These are phyloP conservation scores for Begonia peltatifolia DNA, from an alignment of 306 rosid genomes.

Conservation along the genomic window DNA sequence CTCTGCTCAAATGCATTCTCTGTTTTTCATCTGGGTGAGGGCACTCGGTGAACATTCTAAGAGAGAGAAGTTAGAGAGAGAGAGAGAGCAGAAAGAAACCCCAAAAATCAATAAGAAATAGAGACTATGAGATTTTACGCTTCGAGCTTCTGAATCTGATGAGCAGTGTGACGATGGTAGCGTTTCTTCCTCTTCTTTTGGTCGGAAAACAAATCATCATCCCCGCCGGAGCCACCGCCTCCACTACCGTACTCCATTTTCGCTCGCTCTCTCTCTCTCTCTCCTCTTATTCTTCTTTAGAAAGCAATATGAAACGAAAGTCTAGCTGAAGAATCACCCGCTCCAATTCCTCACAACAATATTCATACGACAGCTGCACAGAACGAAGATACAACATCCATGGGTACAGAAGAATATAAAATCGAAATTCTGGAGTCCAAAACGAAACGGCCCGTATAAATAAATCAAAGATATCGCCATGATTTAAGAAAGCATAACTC, in stretches of 20 bases:
- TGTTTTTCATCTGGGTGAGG: constrained; percentile 98
- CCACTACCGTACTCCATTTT: constrained; percentile 60
- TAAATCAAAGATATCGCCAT: no score
- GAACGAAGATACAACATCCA: not conserved
- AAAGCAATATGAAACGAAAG: not conserved
- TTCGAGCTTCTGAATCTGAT: constrained; percentile 94
- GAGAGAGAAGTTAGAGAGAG: not conserved
- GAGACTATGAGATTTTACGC: constrained; percentile 22
- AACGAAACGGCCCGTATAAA: no score
- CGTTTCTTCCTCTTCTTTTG: constrained; percentile 61
- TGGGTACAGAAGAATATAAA: no score
- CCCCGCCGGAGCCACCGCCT: constrained; percentile 35
- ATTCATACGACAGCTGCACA: constrained; percentile 10
- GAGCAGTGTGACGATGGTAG: constrained; percentile 89
- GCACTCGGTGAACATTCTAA: constrained; percentile 85
- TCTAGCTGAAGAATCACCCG: not conserved
- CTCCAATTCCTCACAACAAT: constrained; percentile 7
- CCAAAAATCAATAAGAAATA: not conserved
- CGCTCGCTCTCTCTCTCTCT: not conserved
- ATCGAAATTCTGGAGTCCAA: no score
- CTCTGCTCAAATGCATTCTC: constrained; percentile 71
- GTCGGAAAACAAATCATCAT: constrained; percentile 40
- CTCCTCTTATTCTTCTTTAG: not conserved
- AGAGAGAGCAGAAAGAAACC: constrained; percentile 1
- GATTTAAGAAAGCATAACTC: no score